Base-by-base conservation (phyloP, 257 asterid genomes). In the Forsythia suspensa region DNA sequence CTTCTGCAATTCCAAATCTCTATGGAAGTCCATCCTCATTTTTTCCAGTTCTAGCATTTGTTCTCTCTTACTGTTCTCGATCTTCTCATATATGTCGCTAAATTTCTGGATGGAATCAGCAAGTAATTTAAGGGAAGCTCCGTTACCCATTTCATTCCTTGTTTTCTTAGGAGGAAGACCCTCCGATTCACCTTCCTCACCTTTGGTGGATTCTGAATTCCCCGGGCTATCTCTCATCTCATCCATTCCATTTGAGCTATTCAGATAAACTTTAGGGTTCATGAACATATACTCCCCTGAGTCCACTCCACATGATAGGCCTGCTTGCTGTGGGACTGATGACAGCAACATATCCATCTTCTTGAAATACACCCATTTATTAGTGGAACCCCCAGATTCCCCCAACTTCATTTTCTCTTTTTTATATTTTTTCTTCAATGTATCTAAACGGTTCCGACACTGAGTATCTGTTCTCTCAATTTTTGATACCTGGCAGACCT, bases 401-500 rank as follows among this genome's bases (percentile, higher is more conserved):
- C 84, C 88, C 4, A 82, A 41, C 83, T 89, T 91, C 83, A 63
- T 70, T 86, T 91, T 95, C 84, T 93, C 98, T 91, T 95, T 93
- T 75, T 95, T 95, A 92, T 95, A 95, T 46, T 95, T 95, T 76
- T 95, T 95, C 85, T 95, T 95, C 88, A 95, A 46, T 0, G 99
- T 95, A 65, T 93, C 99, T 82, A 95, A 81, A 70, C 98, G 97
- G 74, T 92, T 95, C 18, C 98, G 80, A 79, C 99, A 95, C 71
- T 95, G 99, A 21, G 97, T 89, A 74, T 93, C 97, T 0, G 98
- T 92, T 51, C 99, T 83, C 70, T 90, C 97, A 8, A 92, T 84
- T 59, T 82, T 91, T 0, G 97, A 93, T 16, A 86, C 91, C 52
- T 80, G 92, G 0, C 93, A 89, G 9, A 95, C 99, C 82, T 85